Evolutionary conservation across 805 yeast genomes (phyloP), one percentile per base, ranked within the genome.

Genomic region (Pichia californica): DNA sequence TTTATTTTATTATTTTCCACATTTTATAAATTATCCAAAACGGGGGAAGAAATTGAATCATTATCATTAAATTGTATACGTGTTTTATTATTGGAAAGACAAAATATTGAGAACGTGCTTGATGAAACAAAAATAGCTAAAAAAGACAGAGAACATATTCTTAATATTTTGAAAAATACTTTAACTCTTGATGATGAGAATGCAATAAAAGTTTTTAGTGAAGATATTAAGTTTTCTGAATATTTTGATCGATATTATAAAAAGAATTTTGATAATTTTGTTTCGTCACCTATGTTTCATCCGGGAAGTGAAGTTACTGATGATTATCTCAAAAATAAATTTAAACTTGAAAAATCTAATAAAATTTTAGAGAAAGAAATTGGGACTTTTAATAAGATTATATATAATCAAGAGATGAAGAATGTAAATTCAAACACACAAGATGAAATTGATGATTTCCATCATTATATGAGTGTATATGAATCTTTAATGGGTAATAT

Each of bases 371-470:
- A 36, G 5, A 57, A 54, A 35, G 71, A 65, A 41, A 53, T 59
- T 46, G 57, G 21, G 45, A 66, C 58, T 41, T 69, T 57, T 62
- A 65, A 49, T 53, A 18, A 47, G 52, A 66, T 56, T 53, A 66
- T 77, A 2, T 56, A 68, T 8, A 57, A 67, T 2, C 62, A 67
- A 1, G 86, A 80, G 51, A 56, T 69, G 4, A 66, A 71, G 36
- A 73, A 71, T 45, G 70, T 65, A 45, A 70, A 74, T 45, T 67
- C 88, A 27, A 70, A 73, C 40, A 55, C 70, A 3, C 88, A 83
- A 52, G 95, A 86, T 58, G 73, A 69, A 45, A 75, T 73, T 40
- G 93, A 82, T 51, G 81, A 77, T 53, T 59, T 70, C 13, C 68
- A 70, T 23, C 74, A 69, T 46, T 73, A 69, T 51, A 62, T 74